A percentile compares a stretch with the other conserved stretches of the same genome.
These are phyloP conservation scores for Metarhizium rileyi DNA, from an alignment of 2,329 filamentous ascomycete species.

Conservation along the genomic window DNA sequence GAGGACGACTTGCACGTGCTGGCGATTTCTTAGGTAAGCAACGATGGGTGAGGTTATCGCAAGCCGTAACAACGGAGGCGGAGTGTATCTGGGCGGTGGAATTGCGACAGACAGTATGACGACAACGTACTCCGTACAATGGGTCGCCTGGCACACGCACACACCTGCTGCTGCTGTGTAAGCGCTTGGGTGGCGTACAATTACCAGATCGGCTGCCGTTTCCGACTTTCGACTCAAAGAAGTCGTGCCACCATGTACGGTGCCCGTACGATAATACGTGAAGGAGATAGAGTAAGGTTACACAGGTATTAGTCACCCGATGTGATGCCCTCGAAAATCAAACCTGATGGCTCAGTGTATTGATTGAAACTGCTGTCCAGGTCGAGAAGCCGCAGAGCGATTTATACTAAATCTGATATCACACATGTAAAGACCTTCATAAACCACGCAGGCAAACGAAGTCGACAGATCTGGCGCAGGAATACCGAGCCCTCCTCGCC, in stretches of 20 bases:
- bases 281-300: neutral
- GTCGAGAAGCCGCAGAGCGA: neutral
- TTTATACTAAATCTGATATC: neutral
- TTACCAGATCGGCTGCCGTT: constrained; percentile 4
- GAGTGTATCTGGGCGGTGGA: no score
- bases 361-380: neutral
- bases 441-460: neutral
- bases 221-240: constrained; percentile 2
- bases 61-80: neutral
- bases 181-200: neutral
- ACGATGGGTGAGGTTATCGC: neutral
- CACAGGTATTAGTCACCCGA: neutral
- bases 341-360: neutral
- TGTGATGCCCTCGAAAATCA: neutral
- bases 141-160: neutral
- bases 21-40: neutral
- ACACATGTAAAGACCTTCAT: neutral
- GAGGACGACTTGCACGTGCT: neutral
- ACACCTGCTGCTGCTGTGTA: constrained; percentile 1
- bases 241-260: neutral
- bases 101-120: neutral
- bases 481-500: neutral
- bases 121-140: neutral
- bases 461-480: neutral
- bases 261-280: neutral